phyloP scores from a whole-genome alignment of 2,329 filamentous ascomycete genomes.

The Penicillium sp. region DNA sequence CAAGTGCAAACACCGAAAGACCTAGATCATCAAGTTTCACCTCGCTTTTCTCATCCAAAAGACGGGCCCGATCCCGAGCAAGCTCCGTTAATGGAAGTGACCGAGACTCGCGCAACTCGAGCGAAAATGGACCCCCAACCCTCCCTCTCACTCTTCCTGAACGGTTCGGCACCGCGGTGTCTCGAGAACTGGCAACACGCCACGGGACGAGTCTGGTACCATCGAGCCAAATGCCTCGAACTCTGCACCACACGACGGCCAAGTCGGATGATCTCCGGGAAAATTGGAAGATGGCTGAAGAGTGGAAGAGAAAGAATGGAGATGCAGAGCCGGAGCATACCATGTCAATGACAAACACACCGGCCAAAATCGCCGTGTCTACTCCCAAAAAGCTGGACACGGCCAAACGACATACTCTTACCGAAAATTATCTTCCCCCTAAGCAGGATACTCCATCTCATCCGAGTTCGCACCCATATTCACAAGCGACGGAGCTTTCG shows the following conservation, averaged over 20 bases:
- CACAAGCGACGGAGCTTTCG: constrained; percentile 3
- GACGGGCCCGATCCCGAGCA: constrained; percentile 32
- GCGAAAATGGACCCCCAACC: constrained; percentile 18
- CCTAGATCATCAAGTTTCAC: constrained; percentile 30
- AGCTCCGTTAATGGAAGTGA: constrained; percentile 29
- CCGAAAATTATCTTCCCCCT: neutral
- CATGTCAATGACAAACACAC: neutral
- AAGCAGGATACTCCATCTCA: neutral
- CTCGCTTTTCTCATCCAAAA: constrained; percentile 34
- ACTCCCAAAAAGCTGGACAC: neutral
- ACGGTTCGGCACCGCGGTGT: constrained; percentile 35
- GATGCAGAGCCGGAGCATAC: neutral
- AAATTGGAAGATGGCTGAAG: constrained; percentile 24
- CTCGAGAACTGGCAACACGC: constrained; percentile 31
- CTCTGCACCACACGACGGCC: constrained; percentile 19
- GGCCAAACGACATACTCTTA: neutral
- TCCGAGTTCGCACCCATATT: neutral
- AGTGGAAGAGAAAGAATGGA: constrained; percentile 20
- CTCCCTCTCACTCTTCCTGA: constrained; percentile 33
- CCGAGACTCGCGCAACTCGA: constrained; percentile 1
- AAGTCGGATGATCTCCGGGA: constrained; percentile 26
- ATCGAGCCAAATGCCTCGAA: constrained; percentile 14
- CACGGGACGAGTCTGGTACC: constrained; percentile 26
- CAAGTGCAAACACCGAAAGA: constrained; percentile 35
- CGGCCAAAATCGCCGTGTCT: neutral